These are phyloP conservation scores for Bromus sterilis DNA, from an alignment of 176 grass and related monocot species.

Conservation along the genomic window DNA sequence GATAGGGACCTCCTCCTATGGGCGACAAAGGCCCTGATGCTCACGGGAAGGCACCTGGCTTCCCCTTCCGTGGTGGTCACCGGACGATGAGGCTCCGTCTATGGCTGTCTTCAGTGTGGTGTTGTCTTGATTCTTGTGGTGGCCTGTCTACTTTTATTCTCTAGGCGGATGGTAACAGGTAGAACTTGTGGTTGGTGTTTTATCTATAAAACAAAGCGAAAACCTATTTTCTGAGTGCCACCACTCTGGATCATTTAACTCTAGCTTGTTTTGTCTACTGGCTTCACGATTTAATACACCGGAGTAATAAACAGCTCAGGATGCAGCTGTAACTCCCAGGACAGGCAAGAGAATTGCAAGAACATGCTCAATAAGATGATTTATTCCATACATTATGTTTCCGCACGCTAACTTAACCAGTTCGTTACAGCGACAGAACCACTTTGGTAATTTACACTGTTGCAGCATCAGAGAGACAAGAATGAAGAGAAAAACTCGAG, in stretches of 20 bases:
- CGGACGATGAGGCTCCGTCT: too few relatives aligned
- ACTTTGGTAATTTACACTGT: constrained; percentile 52
- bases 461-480: constrained; percentile 16
- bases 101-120: too few relatives aligned
- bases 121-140: too few relatives aligned
- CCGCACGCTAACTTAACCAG: constrained; percentile 23
- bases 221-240: too few relatives aligned
- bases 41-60: too few relatives aligned
- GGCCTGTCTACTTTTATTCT: too few relatives aligned
- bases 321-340: neutral
- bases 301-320: neutral
- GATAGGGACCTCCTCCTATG: too few relatives aligned
- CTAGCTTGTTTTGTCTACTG: neutral
- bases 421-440: constrained; percentile 23
- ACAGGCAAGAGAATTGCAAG: neutral
- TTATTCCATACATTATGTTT: constrained; percentile 56
- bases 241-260: neutral
- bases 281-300: neutral
- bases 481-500: constrained; percentile 30
- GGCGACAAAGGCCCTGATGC: too few relatives aligned
- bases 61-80: too few relatives aligned
- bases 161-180: too few relatives aligned
- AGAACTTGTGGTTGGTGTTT: too few relatives aligned
- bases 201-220: too few relatives aligned
- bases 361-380: constrained; percentile 28